Conservation (phyloP, 805 yeast species). For the Saturnispora sekii region DNA sequence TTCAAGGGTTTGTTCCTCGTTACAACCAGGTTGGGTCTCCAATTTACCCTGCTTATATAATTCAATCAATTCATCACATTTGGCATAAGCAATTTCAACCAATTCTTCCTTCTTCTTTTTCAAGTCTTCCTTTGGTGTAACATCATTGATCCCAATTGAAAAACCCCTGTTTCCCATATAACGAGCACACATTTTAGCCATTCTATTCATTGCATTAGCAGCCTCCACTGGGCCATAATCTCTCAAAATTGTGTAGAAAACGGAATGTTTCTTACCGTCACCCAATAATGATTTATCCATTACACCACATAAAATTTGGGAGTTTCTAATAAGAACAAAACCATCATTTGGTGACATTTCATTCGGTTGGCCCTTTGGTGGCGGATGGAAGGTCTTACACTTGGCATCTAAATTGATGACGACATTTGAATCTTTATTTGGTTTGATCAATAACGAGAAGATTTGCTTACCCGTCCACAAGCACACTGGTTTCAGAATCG, state of each 20-base stretch:
- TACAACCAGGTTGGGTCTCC: constrained; percentile 98
- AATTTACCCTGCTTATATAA: constrained; percentile 73
- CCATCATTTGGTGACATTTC: constrained; percentile 99
- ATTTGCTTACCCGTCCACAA: constrained; percentile 98
- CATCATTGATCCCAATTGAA: constrained; percentile 95
- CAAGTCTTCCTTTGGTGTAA: constrained; percentile 80
- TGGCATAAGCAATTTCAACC: constrained; percentile 83
- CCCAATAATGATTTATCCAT: constrained; percentile 97
- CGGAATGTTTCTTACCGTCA: constrained; percentile 96
- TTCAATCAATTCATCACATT: constrained; percentile 85
- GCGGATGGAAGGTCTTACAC: constrained; percentile 81
- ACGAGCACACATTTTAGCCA: constrained; percentile 98
- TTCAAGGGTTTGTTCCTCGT: constrained; percentile 96
- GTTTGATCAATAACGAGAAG: constrained; percentile 77
- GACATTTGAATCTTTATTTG: constrained; percentile 68
- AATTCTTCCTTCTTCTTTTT: constrained; percentile 70
- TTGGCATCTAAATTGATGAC: constrained; percentile 89
- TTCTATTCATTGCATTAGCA: constrained; percentile 91
- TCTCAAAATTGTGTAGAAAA: constrained; percentile 86
- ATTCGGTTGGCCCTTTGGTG: constrained; percentile 57
- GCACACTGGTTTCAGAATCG: constrained; percentile 78
- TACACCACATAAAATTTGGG: constrained; percentile 80
- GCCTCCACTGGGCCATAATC: constrained; percentile 98
- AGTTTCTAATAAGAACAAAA: constrained; percentile 80
- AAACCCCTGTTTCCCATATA: constrained; percentile 92